Evolutionary conservation across 768 basidiomycete species (phyloP).

Genomic region (Solioccasus polychromus): DNA sequence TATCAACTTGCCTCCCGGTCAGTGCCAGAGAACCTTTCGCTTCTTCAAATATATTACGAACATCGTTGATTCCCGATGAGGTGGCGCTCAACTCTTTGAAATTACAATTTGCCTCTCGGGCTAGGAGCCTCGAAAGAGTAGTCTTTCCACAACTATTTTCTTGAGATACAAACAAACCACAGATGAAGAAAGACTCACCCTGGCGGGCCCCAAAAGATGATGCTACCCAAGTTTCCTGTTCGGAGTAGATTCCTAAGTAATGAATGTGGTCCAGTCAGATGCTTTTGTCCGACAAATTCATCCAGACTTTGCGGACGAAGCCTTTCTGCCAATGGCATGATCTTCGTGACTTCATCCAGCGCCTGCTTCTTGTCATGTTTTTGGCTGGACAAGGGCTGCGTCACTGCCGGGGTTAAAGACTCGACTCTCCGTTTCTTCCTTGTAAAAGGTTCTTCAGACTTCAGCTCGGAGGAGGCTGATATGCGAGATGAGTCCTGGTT

Average conservation of each 20-base stretch:
- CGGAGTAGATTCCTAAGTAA: constrained; percentile 52
- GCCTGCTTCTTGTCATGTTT: constrained; percentile 26
- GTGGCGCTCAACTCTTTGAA: constrained; percentile 84
- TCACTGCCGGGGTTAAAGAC: constrained; percentile 2
- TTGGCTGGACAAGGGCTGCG: constrained; percentile 6
- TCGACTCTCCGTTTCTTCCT: constrained; percentile 31
- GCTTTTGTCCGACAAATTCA: constrained; percentile 71
- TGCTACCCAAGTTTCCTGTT: constrained; percentile 52
- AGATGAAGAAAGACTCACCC: no score
- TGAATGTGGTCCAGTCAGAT: constrained; percentile 56
- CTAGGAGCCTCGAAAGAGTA: constrained; percentile 71
- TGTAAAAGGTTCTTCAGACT: constrained; percentile 13
- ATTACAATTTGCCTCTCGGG: constrained; percentile 51
- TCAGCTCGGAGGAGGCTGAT: constrained; percentile 9
- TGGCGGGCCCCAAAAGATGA: constrained; percentile 76
- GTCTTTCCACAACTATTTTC: constrained; percentile 63
- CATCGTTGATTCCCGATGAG: constrained; percentile 62
- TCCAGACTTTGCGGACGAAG: constrained; percentile 62
- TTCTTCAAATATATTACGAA: constrained; percentile 71
- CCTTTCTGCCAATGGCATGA: constrained; percentile 65
- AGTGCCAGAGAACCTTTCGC: constrained; percentile 64
- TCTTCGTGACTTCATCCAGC: constrained; percentile 18
- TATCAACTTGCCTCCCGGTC: constrained; percentile 52
- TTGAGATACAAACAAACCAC: no score
- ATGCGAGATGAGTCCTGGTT: constrained; percentile 9